Base-by-base conservation (phyloP, 106 monocot genomes). In the Allium sativum region DNA sequence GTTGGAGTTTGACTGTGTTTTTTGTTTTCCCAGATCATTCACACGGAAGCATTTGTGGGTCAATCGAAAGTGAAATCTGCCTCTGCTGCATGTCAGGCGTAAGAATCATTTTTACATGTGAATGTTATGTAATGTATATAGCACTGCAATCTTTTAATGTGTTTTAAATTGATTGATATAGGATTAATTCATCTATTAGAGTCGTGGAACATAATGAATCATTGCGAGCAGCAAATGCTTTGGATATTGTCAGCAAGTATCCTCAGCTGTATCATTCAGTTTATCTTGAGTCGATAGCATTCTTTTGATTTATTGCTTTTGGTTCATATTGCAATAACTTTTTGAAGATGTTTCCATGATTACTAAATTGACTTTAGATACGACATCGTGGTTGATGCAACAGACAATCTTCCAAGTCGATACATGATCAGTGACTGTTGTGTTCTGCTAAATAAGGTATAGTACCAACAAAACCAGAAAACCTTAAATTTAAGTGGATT, bases 341-440 rank as follows among this genome's bases (percentile, higher is more conserved):
- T 46, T 51, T 10, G 58, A 48, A 44, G 13, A 45, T 62, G 54
- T 79, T 84, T 77, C 56, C 78, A 55, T 45, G 46, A 72, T 76
- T 69, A 74, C 53, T 73, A 12, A 12, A 43, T 45, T 67, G 43
- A 22, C 66, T 18, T 48, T 76, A 98, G 98, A 85, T 98, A 98
- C 77, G 98, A 98, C 72, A 65, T 98, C 53, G 82, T 98, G 48
- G 88, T 98, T 69, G 98, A 98, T 81, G 98, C 98, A 55, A 98
- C 98, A 4, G 98, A 98, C 67, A 98, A 98, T 71, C 73, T 98
- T 41, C 98, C 98, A 62, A 92, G 79, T 67, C 82, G 98, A 13
- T 98, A 98, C 65, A 87, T 98, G 91, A 98, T 98, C 12, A 98
- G 73, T 73, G 98, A 98, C 62, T 92, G 98, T 53, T 98, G 98